Evolutionary conservation across 495 filamentous ascomycete species (phyloP).

Genomic region (Neurospora tetraspora): DNA sequence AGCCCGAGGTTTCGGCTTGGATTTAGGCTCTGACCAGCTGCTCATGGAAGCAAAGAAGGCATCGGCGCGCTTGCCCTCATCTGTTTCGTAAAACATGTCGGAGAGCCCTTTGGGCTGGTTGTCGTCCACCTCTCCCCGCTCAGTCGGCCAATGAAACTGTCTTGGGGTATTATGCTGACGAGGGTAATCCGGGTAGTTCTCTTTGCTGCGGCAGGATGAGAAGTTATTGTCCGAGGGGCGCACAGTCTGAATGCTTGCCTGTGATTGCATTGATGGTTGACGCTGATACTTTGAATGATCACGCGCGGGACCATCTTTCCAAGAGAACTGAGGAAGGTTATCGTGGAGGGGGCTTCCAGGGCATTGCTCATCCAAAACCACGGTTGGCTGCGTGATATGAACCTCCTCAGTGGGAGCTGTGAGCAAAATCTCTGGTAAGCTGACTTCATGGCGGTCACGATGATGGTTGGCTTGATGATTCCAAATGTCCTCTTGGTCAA

Average conservation of each 20-base stretch:
- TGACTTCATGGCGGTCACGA: background rate
- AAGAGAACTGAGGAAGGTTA: background rate
- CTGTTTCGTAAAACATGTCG: background rate
- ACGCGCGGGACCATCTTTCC: background rate
- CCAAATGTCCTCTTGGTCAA: background rate
- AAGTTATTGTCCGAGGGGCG: background rate
- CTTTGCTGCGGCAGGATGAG: background rate
- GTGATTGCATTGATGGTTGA: background rate
- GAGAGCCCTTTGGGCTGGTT: background rate
- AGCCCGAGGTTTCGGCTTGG: background rate
- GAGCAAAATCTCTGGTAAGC: background rate
- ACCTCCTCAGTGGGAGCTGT: background rate
- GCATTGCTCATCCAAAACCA: background rate
- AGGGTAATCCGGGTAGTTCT: background rate
- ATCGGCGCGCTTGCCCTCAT: background rate
- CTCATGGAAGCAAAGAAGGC: background rate
- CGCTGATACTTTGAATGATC: background rate
- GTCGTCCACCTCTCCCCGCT: background rate
- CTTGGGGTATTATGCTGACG: background rate
- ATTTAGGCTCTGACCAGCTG: background rate
- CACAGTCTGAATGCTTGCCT: background rate
- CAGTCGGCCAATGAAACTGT: background rate
- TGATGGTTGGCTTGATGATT: background rate
- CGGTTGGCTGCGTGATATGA: background rate
- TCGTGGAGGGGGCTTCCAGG: background rate